Conservation (phyloP, 805 yeast genomes). For the Metschnikowia picachoensis region DNA sequence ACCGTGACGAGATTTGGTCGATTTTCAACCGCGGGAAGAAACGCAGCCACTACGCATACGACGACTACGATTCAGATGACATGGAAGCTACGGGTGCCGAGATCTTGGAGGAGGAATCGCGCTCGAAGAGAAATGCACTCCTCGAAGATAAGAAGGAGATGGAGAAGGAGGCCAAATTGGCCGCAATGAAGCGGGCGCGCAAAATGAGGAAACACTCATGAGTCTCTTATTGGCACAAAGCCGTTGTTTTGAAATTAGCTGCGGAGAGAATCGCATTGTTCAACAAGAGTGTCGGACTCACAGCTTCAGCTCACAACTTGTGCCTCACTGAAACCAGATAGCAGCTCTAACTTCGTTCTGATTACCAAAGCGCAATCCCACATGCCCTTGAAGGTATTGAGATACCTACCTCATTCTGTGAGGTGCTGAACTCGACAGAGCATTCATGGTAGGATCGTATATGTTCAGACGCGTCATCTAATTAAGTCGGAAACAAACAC, state of each 20-base stretch:
- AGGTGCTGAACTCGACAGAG: too few relatives aligned
- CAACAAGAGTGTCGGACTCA: too few relatives aligned
- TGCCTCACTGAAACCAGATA: background rate
- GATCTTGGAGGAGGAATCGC: constrained; percentile 74
- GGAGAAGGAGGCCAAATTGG: constrained; percentile 48
- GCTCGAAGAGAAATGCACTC: constrained; percentile 64
- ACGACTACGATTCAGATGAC: constrained; percentile 51
- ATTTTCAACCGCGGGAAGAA: constrained; percentile 67
- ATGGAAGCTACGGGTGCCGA: constrained; percentile 97
- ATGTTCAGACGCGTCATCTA: too few relatives aligned
- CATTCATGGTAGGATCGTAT: too few relatives aligned
- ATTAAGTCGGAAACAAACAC: too few relatives aligned
- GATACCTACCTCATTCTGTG: too few relatives aligned
- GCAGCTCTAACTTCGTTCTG: too few relatives aligned
- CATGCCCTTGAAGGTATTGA: too few relatives aligned
- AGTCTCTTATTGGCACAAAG: too few relatives aligned
- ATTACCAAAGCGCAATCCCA: too few relatives aligned
- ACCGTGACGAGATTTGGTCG: constrained; percentile 86
- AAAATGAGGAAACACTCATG: background rate
- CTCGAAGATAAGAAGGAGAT: constrained; percentile 74
- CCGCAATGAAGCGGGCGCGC: constrained; percentile 38
- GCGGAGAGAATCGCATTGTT: too few relatives aligned
- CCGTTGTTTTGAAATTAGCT: too few relatives aligned
- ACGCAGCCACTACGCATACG: constrained; percentile 45
- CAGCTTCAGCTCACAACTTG: background rate